Evolutionary conservation across 352 stramenopile genomes (phyloP).

Genomic region (Globisporangium sylvaticum): DNA sequence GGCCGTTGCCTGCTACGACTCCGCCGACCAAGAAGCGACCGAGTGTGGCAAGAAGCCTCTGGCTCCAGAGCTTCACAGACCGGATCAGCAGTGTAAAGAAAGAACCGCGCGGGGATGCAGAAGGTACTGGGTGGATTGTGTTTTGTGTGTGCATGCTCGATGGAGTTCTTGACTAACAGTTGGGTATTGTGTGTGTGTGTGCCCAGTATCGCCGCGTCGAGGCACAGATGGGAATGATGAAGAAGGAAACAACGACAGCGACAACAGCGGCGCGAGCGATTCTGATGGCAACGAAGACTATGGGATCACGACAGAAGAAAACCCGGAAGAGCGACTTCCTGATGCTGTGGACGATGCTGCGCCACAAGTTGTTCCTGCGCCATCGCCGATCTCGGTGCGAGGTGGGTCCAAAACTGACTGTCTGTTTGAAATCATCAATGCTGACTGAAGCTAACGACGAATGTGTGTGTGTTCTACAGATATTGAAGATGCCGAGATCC

Average conservation of each 20-base stretch:
- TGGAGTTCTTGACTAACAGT: not conserved
- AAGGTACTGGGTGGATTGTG: not conserved
- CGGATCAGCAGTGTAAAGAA: not conserved
- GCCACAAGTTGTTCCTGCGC: not conserved
- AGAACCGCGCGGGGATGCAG: not conserved
- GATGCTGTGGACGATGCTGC: not conserved
- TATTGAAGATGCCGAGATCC: not conserved
- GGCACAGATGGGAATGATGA: not conserved
- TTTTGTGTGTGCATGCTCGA: not conserved
- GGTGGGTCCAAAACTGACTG: not conserved
- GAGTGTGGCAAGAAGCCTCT: not conserved
- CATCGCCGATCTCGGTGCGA: not conserved
- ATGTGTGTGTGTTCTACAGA: not conserved
- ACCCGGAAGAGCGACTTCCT: constrained; percentile 6
- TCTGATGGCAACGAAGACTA: constrained; percentile 5
- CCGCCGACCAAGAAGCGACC: not conserved
- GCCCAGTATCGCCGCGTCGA: not conserved
- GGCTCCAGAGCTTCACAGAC: not conserved
- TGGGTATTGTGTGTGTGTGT: not conserved
- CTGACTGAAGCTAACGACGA: not conserved
- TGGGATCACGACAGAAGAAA: constrained; percentile 12
- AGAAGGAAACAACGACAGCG: not conserved
- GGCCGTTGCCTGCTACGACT: not conserved
- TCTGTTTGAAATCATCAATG: not conserved
- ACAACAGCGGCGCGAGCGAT: not conserved